These are phyloP conservation scores for Ustilago nuda DNA, from an alignment of 1,284 basidiomycete species.

Conservation along the genomic window DNA sequence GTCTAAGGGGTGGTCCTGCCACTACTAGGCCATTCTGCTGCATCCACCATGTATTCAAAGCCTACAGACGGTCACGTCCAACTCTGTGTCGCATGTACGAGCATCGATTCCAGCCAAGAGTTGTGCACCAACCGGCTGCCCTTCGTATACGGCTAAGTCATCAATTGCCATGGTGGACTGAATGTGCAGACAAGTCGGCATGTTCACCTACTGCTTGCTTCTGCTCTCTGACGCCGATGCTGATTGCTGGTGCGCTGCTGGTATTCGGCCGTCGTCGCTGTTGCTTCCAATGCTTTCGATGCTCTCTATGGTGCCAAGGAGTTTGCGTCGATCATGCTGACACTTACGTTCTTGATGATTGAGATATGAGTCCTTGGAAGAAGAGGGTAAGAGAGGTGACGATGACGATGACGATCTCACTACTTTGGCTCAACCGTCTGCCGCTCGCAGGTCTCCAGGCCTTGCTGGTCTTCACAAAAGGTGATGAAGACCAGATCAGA, in stretches of 20 bases:
- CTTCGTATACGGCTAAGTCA: no score
- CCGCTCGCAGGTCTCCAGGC: neutral
- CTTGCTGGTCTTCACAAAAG: slow-evolving; percentile 7
- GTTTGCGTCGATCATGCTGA: neutral
- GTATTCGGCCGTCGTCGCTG: neutral
- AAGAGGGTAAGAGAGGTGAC: slow-evolving; percentile 4
- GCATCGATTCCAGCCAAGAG: no score
- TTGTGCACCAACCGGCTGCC: no score
- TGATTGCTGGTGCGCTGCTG: neutral
- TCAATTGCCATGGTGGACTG: no score
- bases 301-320: neutral
- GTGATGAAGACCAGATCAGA: neutral
- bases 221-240: neutral
- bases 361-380: slow-evolving; percentile 28
- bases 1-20: no score
- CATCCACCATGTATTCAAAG: no score
- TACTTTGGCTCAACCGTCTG: neutral
- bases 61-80: no score
- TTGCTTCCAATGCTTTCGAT: slow-evolving; percentile 1
- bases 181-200: neutral
- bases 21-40: no score
- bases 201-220: neutral
- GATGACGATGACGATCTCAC: slow-evolving; percentile 26
- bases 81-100: no score
- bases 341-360: slow-evolving; percentile 50